Evolutionary conservation across 768 basidiomycete genomes (phyloP), one percentile per base, ranked within the genome.

Genomic region (Collybia mongolica): DNA sequence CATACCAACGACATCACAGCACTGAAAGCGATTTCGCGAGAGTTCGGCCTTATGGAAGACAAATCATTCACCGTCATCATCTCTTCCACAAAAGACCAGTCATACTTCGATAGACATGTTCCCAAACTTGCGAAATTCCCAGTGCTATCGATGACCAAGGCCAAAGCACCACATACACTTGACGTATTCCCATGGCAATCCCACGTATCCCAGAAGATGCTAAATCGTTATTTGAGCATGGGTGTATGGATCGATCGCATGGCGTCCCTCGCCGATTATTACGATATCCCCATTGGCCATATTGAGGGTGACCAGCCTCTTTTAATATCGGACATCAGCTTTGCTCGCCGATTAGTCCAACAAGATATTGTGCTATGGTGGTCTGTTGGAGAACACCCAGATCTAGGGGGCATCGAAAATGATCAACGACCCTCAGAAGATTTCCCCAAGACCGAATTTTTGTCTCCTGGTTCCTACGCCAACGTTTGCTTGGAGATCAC

Each of bases 321-420:
- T n/a, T 77, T 88, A 58, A 72, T 96, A 42, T 83, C 93, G 1
- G 97, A 99, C 58, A 76, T 99, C 56, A 88, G 83, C 55, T 97
- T 98, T 59, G 91, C 97, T 1, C 84, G 96, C 5, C 83, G 90
- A 37, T 70, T 98, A 46, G 72, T 87, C 24, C 84, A 86, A 41
- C 92, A 98, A 54, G 97, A 98, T 60, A 84, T 91, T 61, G 75
- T 98, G 2, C 74, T 99, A 2, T 99, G 97, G 97, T 99, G 97
- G 97, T 96, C 97, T 7, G 79, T 88, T 2, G 82, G 86, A 3
- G 84, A 91, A 24, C 80, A 81, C 17, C 95, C 97, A 2, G 97
- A 99, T 69, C 76, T 98, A 0, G 97, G 97, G 28, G 97, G 97
- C 3, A 80, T 87, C 44, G 94, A 99, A 64, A 84, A 92, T 41